A percentile compares a stretch with the other conserved stretches of the same genome.
Conservation (phyloP, 192 early-diverging fungal genomes). For the Umbelopsis vinacea region DNA sequence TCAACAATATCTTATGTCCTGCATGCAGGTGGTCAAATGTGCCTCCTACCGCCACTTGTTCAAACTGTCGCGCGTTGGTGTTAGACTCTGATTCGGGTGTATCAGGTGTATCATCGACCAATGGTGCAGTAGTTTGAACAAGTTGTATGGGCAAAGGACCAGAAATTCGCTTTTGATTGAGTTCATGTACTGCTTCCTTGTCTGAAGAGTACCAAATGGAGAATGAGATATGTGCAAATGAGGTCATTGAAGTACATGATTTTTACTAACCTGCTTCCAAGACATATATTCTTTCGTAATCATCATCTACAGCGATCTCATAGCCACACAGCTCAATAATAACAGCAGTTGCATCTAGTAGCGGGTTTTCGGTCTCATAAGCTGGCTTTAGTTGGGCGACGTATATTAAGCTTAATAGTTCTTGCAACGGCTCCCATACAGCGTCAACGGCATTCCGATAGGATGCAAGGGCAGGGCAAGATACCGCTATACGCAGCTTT, state of each 20-base stretch:
- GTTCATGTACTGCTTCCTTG: neutral
- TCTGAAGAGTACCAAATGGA: neutral
- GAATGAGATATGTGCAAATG: neutral
- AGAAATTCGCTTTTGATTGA: neutral
- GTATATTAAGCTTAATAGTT: constrained; percentile 45
- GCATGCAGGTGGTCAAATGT: constrained; percentile 97
- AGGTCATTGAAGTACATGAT: neutral
- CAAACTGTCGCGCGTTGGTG: constrained; percentile 23
- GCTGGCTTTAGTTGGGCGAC: constrained; percentile 52
- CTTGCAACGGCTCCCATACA: constrained; percentile 31
- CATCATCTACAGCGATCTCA: constrained; percentile 44
- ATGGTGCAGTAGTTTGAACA: neutral
- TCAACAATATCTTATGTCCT: constrained; percentile 94
- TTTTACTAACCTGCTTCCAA: constrained; percentile 1
- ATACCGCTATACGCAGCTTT: neutral
- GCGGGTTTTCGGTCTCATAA: constrained; percentile 38
- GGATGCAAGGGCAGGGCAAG: neutral
- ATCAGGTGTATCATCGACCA: neutral
- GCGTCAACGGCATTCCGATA: constrained; percentile 7
- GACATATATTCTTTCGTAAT: constrained; percentile 2
- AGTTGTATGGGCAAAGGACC: constrained; percentile 1
- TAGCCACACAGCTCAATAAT: constrained; percentile 67
- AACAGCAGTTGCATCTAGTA: constrained; percentile 62
- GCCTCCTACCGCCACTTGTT: constrained; percentile 79
- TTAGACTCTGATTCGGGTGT: neutral